Base-by-base conservation (phyloP, 768 basidiomycete genomes). In the Leccinum longicurvipes region DNA sequence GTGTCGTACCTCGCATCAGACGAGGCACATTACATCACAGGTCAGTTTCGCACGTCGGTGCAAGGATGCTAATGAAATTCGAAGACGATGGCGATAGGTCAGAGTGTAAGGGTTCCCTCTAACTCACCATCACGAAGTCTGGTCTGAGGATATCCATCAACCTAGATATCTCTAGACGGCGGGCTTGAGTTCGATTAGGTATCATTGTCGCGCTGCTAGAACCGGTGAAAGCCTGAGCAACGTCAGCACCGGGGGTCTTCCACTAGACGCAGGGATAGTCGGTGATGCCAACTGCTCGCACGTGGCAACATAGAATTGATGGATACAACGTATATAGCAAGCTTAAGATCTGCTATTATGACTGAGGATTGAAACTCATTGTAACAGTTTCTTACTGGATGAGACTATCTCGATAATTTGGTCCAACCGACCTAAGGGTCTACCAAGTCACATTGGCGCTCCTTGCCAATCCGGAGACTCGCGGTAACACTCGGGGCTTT, bases 401-500 rank as follows among this genome's bases (percentile, higher is more conserved):
- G n/a, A n/a, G n/a, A n/a, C n/a, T n/a, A n/a, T 34, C 15, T 7
- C 32, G 17, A 34, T 34, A 8, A 14, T 15, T 31, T 6, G 14
- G 31, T 31, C 14, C 15, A 34, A 34, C 32, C 32, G 15, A 15
- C 32, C 15, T 17, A 15, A 34, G 15, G 15, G 24, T 48, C 50
- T 7, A 59, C 25, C 19, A 59, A 25, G 34, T 59, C 23, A 21
- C 6, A 8, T 21, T 8, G 1, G 5, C 17, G 11, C 8, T n/a
- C 14, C 36, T 24, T 24, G 11, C 24, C 1, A 12, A 11, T 32
- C 24, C 27, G 50, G 5, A 12, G 41, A 53, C 39, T 42, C 32
- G 6, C 27, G 41, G 24, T 3, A 15, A 69, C 72, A 73, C 29
- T 73, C 73, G 19, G 28, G 11, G 44, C 64, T 74, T 25, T 57